Base-by-base conservation (phyloP, 371 early-diverging fungal genomes). In the Capillidium rhysosporum region DNA sequence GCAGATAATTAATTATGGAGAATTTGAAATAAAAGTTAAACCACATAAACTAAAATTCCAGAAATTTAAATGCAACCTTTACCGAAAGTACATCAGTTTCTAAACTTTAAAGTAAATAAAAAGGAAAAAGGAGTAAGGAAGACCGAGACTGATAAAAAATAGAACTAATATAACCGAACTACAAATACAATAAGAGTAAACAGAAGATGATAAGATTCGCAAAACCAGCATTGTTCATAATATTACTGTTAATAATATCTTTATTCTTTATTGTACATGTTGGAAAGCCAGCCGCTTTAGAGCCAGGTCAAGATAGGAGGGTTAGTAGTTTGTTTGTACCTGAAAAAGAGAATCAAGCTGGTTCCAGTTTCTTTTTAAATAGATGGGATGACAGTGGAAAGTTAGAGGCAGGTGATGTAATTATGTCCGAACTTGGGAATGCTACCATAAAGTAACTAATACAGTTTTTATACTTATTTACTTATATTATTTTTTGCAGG, bases 401-500 rank as follows among this genome's bases (percentile, higher is more conserved):
- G 8, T 18, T 41, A 34, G 52, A 52, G 18, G 16, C 3, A 5
- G 64, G 61, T 3, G 54, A 53, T 5, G 43, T 54, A 21, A 59
- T 62, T 28, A 62, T 62, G 62, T 49, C 59, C 26, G 40, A 56
- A 12, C 47, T 62, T 18, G 52, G 54, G 18, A 56, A 60, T 31
- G 48, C 62, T 12, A 60, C 56, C n/a, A 40, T 58, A 25, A 54
- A 55, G 57, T 62, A 62, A 40, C 41, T 52, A 5, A 10, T 20
- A 41, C 41, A 34, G 29, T 30, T 30, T 31, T 23, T 12, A 40
- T 39, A 5, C 41, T 23, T 18, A 43, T n/a, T 23, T 26, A 26
- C 45, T 14, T 30, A 40, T n/a, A 59, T 23, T 47, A 26, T 47
- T 18, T 28, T 31, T 29, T 25, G 26, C 56, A 89, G 86, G 62